phyloP scores from a whole-genome alignment of 2,329 filamentous ascomycete genomes.

The Nigrograna mackinnonii region DNA sequence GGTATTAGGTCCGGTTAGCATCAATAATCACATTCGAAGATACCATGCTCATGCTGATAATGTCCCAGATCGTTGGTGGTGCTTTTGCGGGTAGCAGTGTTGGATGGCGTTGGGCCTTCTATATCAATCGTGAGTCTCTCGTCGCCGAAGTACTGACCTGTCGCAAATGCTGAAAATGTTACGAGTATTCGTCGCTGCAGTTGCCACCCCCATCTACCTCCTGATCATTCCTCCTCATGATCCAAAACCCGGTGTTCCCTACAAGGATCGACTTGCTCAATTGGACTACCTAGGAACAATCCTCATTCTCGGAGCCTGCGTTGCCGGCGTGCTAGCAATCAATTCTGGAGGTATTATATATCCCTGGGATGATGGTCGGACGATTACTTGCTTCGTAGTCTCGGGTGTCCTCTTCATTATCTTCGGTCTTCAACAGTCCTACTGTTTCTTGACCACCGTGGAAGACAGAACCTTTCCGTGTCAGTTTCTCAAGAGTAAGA shows the following conservation, averaged over 20 bases:
- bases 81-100: background rate
- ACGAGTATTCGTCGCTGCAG: conserved; percentile 51
- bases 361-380: conserved; percentile 47
- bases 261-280: conserved; percentile 2
- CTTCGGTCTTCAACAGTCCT: conserved; percentile 52
- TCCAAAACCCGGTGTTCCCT: conserved; percentile 1
- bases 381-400: conserved; percentile 52
- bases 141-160: too few species aligned
- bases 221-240: conserved; percentile 11
- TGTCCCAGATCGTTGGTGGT: too few species aligned
- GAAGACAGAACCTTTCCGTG: conserved; percentile 53
- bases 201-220: conserved; percentile 39
- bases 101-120: conserved; percentile 40
- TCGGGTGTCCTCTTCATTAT: conserved; percentile 46
- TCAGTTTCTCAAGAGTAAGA: conserved; percentile 43
- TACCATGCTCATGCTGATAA: too few species aligned
- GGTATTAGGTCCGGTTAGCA: conserved; percentile 49
- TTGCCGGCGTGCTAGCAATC: conserved; percentile 52
- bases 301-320: conserved; percentile 46
- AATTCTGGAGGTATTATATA: conserved; percentile 55
- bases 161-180: too few species aligned
- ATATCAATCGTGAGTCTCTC: too few species aligned
- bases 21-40: too few species aligned
- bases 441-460: conserved; percentile 47
- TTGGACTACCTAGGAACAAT: conserved; percentile 42